These are phyloP conservation scores for Claviceps monticola DNA, from an alignment of 2,329 filamentous ascomycete genomes.

Conservation along the genomic window DNA sequence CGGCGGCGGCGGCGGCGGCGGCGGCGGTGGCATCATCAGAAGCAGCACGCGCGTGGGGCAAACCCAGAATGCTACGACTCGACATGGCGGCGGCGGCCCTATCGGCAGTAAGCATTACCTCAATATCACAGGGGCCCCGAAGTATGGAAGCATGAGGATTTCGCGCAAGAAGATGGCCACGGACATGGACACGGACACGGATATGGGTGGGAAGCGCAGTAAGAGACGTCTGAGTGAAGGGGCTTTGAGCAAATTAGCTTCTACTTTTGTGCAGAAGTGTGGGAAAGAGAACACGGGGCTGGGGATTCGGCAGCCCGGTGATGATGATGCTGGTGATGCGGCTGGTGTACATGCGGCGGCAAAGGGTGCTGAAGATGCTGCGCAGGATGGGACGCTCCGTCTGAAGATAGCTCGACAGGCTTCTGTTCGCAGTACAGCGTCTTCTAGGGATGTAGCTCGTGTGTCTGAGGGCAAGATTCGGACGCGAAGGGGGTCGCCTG, in stretches of 20 bases:
- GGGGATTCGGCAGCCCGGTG: not conserved
- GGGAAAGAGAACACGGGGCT: slow-evolving; percentile 18
- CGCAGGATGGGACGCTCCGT: slow-evolving; percentile 7
- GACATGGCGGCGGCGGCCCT: slow-evolving; percentile 8
- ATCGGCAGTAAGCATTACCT: slow-evolving; percentile 34
- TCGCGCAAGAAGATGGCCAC: slow-evolving; percentile 5
- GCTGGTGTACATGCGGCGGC: no score
- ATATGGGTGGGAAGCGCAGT: not conserved
- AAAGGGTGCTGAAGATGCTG: not conserved
- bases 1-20: no score
- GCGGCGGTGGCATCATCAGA: no score
- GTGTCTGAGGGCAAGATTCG: not conserved
- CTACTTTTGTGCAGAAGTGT: slow-evolving; percentile 8
- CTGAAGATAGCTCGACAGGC: slow-evolving; percentile 7
- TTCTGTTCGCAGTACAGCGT: not conserved
- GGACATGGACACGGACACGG: not conserved
- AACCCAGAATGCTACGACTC: no score
- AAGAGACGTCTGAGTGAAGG: not conserved
- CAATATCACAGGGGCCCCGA: slow-evolving; percentile 16
- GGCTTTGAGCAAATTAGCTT: not conserved
- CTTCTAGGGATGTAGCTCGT: not conserved
- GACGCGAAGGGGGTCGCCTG: no score
- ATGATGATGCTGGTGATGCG: no score
- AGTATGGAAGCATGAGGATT: slow-evolving; percentile 8
- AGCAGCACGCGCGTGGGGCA: not conserved